Evolutionary conservation across 192 early-diverging fungal genomes (phyloP), one percentile per base, ranked within the genome.

Genomic region (Geranomyces michiganensis): DNA sequence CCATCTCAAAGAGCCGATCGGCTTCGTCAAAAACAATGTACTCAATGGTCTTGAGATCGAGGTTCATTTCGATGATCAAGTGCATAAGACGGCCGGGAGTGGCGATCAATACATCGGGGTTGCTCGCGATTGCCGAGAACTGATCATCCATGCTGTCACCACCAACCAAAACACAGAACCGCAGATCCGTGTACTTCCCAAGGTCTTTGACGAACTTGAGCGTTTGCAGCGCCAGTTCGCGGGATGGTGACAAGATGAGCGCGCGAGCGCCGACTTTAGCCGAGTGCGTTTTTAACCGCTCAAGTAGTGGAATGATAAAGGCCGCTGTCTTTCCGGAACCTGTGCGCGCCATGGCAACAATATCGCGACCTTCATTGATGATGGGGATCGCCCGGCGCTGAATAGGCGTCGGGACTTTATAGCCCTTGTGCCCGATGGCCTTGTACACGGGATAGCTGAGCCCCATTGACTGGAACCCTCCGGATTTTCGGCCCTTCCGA

Each of bases 21-120:
- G 96, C 96, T 75, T 99, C 97, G 76, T 99, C 95, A 85, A 97
- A 97, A 0, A 97, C 96, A 78, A 99, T 88, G 78, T 95, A 95
- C 77, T 97, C 93, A 30, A 97, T 90, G 6, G 90, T 93, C 64
- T 86, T 87, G 59, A 99, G 72, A 66, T 95, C 93, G 55, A 96
- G 74, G 31, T 90, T 87, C 92, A 95, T 97, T 79, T 99, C 96
- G 12, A 99, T 81, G 43, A 81, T 79, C 66, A 84, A 70, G 56
- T 84, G 79, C 77, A 81, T 79, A 32, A 84, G 63, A 62, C 82
- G 76, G 24, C 82, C 82, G 7, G 82, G 82, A 8, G 82, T 84
- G 10, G 82, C 82, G 62, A 84, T 74, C 47, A 84, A 66, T 32
- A 75, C 93, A 74, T 99, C 97, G 0, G 97, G 97, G 71, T 99